These are phyloP conservation scores for Dactylellina drechsleri DNA, from an alignment of 2,329 filamentous ascomycete species.

Conservation along the genomic window DNA sequence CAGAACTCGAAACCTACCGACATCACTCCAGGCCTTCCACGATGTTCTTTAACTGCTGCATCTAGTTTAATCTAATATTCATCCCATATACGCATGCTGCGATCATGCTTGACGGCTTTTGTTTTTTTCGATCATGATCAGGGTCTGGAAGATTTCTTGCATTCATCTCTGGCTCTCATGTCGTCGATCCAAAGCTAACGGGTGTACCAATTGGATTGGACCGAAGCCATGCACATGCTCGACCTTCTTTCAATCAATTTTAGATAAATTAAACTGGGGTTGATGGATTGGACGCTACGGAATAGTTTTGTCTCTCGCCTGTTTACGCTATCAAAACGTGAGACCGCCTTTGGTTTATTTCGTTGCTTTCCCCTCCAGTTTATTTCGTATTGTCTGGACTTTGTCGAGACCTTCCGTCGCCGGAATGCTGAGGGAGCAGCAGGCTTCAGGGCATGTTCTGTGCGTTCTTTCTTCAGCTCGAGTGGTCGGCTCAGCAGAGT, in stretches of 20 bases:
- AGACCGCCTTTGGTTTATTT: background rate
- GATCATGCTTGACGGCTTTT: constrained; percentile 30
- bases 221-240: constrained; percentile 38
- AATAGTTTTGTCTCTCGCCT: constrained; percentile 23
- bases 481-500: constrained; percentile 22
- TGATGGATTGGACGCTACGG: constrained; percentile 20
- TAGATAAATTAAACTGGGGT: constrained; percentile 27
- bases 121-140: constrained; percentile 5
- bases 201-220: constrained; percentile 39
- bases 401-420: constrained; percentile 1
- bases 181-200: constrained; percentile 43
- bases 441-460: constrained; percentile 27
- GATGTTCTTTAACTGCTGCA: constrained; percentile 20
- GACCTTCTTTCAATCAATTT: constrained; percentile 8
- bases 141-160: background rate
- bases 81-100: constrained; percentile 16
- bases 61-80: constrained; percentile 20
- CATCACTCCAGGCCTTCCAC: constrained; percentile 14
- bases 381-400: too few species aligned
- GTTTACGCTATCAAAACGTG: background rate
- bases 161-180: constrained; percentile 13
- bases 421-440: constrained; percentile 23
- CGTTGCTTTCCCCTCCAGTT: background rate
- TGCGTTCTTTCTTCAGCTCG: background rate
- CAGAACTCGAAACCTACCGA: constrained; percentile 32